Evolutionary conservation across 2,329 filamentous ascomycete genomes (phyloP).

Genomic region (Ascochyta clinopodiicola): DNA sequence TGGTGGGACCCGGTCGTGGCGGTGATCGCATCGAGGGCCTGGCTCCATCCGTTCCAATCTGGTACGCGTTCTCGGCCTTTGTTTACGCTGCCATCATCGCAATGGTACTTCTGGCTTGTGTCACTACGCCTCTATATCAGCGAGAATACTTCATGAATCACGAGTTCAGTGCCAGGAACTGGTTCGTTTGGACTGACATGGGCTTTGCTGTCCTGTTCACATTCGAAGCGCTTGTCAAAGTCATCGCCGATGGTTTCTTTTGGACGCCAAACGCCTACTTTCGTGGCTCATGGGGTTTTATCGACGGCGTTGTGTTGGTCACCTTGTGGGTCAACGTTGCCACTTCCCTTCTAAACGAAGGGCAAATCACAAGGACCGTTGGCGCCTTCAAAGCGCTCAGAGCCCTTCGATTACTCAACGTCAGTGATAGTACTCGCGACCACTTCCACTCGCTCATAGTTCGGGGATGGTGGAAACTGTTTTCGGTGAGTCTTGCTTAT

Average conservation of each 20-base stretch:
- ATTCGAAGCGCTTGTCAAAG: conserved; percentile 85
- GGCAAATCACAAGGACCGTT: conserved; percentile 84
- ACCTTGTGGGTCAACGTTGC: conserved; percentile 95
- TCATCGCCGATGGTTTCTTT: conserved; percentile 92
- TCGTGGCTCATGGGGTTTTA: conserved; percentile 94
- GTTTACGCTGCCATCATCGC: conserved; percentile 93
- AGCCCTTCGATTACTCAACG: conserved; percentile 88
- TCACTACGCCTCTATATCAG: conserved; percentile 94
- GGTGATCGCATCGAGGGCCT: conserved; percentile 86
- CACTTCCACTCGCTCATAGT: conserved; percentile 98
- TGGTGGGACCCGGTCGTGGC: conserved; percentile 91
- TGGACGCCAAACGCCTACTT: conserved; percentile 98
- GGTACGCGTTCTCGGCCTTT: conserved; percentile 92
- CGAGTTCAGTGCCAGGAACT: conserved; percentile 71
- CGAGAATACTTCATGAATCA: conserved; percentile 77
- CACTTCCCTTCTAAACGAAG: conserved; percentile 81
- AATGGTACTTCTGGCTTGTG: conserved; percentile 95
- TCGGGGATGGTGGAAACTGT: conserved; percentile 90
- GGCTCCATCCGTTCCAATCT: conserved; percentile 84
- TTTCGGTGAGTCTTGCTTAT: conserved; percentile 66
- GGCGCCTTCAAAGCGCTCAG: conserved; percentile 97
- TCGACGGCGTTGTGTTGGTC: conserved; percentile 87
- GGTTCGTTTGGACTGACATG: conserved; percentile 95
- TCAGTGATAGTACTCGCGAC: conserved; percentile 93
- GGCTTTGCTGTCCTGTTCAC: conserved; percentile 89